Evolutionary conservation across 768 basidiomycete species (phyloP).

Genomic region (Tricholoma hemisulphureum): DNA sequence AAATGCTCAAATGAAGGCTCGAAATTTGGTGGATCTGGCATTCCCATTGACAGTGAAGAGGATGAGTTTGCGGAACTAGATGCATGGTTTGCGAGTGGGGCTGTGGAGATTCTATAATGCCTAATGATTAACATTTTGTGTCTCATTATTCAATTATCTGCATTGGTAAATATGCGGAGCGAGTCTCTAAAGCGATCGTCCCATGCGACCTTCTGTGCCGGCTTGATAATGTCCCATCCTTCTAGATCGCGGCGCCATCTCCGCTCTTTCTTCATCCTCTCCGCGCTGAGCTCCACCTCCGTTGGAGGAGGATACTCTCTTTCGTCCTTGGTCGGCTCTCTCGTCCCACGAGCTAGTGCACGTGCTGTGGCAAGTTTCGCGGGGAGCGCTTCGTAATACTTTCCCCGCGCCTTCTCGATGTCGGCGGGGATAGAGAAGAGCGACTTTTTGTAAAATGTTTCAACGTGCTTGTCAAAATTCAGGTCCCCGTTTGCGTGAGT

Average conservation of each 20-base stretch:
- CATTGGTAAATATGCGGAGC: constrained; percentile 59
- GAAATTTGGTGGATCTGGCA: background rate
- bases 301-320: constrained; percentile 72
- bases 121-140: background rate
- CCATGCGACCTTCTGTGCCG: constrained; percentile 67
- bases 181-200: constrained; percentile 65
- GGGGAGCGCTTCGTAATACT: constrained; percentile 74
- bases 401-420: constrained; percentile 66
- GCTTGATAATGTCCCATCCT: constrained; percentile 78
- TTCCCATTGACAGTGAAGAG: constrained; percentile 12
- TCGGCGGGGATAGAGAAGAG: constrained; percentile 49
- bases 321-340: constrained; percentile 89
- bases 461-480: constrained; percentile 68
- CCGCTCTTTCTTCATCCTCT: constrained; percentile 85
- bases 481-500: constrained; percentile 51
- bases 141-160: constrained; percentile 14
- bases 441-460: constrained; percentile 69
- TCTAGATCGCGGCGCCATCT: constrained; percentile 78
- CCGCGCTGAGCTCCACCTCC: constrained; percentile 84
- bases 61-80: constrained; percentile 67
- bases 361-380: constrained; percentile 69
- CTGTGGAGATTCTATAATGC: constrained; percentile 49
- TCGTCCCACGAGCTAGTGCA: constrained; percentile 66
- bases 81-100: constrained; percentile 65
- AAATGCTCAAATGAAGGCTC: background rate